Base-by-base conservation (phyloP, 2,329 filamentous ascomycete genomes). In the Exophiala sideris region DNA sequence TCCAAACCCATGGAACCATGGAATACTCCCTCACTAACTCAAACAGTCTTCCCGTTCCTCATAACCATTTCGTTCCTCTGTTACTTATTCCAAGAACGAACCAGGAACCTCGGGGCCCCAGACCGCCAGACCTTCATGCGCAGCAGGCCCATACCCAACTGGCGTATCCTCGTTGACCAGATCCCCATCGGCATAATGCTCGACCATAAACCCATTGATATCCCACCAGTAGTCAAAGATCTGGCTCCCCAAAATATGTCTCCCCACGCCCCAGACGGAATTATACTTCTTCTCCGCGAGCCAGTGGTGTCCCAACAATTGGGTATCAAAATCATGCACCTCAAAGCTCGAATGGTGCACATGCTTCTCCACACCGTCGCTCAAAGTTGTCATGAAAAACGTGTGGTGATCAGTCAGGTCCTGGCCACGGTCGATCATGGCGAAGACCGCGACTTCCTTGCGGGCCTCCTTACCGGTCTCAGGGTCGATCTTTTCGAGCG, bases 181-280 rank as follows among this genome's bases (percentile, higher is more conserved):
- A 69, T 89, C 86, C 1, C 86, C 86, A 66, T 89, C 86, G 14
- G 84, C 82, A 63, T 89, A 89, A 68, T 87, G 84, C 70, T 87
- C 84, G 65, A 87, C 72, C 70, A 87, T 86, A 65, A 86, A 85
- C 0, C 75, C 74, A 20, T 52, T 50, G 29, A 57, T 34, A 33
- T 62, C 59, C 59, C 59, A 62, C 59, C 59, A 60, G 67, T 88
- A 88, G 65, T 88, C 85, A 61, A 89, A 89, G 50, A 89, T 82
- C 71, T 88, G 86, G 56, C 78, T 82, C 2, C 86, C 86, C 62
- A 88, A 74, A 29, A 88, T 79, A 71, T 89, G 86, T 45, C 86
- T 70, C 0, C 86, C 86, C 0, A 89, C 80, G 1, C 86, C 86
- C 86, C 86, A 89, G 57, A 84, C 84, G 61, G 77, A 79, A 62